Percentiles rank a stretch among this genome's conserved stretches.
phyloP scores from a whole-genome alignment of 73 alveolate genomes.

The Paramecium sexaurelia region DNA sequence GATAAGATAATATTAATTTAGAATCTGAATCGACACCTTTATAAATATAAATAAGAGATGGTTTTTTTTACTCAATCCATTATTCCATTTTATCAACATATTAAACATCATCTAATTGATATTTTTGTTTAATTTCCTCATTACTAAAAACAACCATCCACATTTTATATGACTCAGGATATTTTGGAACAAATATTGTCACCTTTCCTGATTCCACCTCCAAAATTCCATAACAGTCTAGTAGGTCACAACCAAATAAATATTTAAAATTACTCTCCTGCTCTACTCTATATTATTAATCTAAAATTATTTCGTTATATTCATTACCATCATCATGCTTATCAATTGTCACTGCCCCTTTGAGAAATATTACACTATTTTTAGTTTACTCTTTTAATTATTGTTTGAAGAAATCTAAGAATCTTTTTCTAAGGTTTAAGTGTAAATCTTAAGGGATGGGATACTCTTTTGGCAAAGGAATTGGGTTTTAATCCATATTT shows the following conservation, averaged over 20 bases:
- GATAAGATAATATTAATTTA: conserved; percentile 70
- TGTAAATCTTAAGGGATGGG: conserved; percentile 24
- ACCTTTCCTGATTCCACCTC: conserved; percentile 73
- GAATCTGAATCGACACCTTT: conserved; percentile 90
- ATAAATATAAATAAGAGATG: conserved; percentile 78
- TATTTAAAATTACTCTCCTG: conserved; percentile 81
- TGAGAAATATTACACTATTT: background rate
- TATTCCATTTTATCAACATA: conserved; percentile 76
- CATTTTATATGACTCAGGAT: conserved; percentile 72
- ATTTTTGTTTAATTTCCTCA: conserved; percentile 76
- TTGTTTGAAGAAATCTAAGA: background rate
- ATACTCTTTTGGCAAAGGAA: conserved; percentile 41
- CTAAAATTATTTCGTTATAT: background rate
- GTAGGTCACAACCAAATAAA: conserved; percentile 80
- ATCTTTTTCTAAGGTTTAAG: background rate
- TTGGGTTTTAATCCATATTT: conserved; percentile 8
- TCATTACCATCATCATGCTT: conserved; percentile 39
- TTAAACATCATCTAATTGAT: conserved; percentile 76
- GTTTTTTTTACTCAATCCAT: conserved; percentile 73
- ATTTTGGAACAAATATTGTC: conserved; percentile 71
- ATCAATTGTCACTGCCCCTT: background rate
- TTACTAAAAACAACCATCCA: conserved; percentile 82
- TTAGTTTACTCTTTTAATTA: background rate
- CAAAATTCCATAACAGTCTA: conserved; percentile 79
- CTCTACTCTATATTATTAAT: conserved; percentile 68